These are phyloP conservation scores for Arachnomyces sp. DNA, from an alignment of 2,329 filamentous ascomycete genomes.

Conservation along the genomic window DNA sequence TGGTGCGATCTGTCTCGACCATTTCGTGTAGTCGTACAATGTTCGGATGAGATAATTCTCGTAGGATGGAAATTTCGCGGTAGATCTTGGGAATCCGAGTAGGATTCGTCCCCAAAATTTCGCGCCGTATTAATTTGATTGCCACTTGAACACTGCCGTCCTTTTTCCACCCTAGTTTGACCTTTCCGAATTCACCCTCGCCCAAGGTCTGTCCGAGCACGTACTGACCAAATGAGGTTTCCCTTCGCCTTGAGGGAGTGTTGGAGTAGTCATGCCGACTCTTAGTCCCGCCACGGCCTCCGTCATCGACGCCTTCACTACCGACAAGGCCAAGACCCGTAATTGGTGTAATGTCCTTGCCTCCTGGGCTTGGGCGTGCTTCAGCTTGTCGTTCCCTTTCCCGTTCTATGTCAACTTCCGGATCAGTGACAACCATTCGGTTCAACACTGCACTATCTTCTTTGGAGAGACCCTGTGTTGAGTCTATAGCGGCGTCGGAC, in stretches of 20 bases:
- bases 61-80: constrained; percentile 87
- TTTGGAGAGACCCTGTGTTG: constrained; percentile 51
- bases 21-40: constrained; percentile 97
- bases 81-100: constrained; percentile 92
- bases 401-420: constrained; percentile 63
- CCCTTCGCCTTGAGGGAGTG: constrained; percentile 52
- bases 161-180: constrained; percentile 97
- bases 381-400: constrained; percentile 63
- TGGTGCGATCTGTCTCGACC: constrained; percentile 94
- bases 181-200: constrained; percentile 97
- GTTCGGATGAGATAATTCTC: constrained; percentile 84
- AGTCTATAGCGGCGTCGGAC: constrained; percentile 37
- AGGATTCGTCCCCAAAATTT: constrained; percentile 80
- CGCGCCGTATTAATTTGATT: constrained; percentile 93
- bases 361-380: constrained; percentile 38
- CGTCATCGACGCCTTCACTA: constrained; percentile 44
- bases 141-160: constrained; percentile 91
- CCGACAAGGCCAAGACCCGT: constrained; percentile 43
- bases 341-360: constrained; percentile 35
- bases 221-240: constrained; percentile 89
- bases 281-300: constrained; percentile 24
- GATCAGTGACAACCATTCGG: constrained; percentile 67
- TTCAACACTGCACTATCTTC: constrained; percentile 76
- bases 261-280: constrained; percentile 53
- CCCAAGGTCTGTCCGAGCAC: constrained; percentile 92